Evolutionary conservation across 352 stramenopile species (phyloP).

Genomic region (Pythium dissotocum): DNA sequence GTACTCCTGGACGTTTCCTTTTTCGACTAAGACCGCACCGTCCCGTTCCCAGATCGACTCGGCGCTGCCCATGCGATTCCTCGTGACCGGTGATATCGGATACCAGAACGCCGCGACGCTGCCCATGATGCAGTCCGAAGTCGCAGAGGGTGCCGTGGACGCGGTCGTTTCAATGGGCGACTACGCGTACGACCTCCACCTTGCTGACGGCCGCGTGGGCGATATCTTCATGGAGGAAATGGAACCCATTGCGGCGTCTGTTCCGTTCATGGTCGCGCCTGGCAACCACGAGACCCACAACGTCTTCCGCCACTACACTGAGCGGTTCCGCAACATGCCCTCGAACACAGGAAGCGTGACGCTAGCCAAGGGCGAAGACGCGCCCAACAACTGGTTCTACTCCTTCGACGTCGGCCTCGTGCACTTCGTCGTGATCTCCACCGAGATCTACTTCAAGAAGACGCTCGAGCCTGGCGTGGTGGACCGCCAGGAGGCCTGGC

Average conservation of each 20-base stretch:
- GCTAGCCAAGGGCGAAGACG: constrained; percentile 44
- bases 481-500: constrained; percentile 63
- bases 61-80: constrained; percentile 55
- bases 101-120: constrained; percentile 88
- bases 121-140: constrained; percentile 87
- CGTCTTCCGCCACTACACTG: constrained; percentile 83
- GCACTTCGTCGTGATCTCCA: constrained; percentile 86
- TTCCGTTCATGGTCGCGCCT: constrained; percentile 90
- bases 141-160: constrained; percentile 73
- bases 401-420: constrained; percentile 86
- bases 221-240: constrained; percentile 92
- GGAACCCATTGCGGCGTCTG: constrained; percentile 73
- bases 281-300: constrained; percentile 92
- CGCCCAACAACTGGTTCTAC: constrained; percentile 91
- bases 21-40: constrained; percentile 72
- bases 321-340: constrained; percentile 86
- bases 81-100: constrained; percentile 88
- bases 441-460: constrained; percentile 89
- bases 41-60: constrained; percentile 30
- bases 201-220: constrained; percentile 73
- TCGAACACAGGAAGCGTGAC: constrained; percentile 64
- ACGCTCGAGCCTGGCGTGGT: constrained; percentile 49
- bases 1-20: constrained; percentile 84
- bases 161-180: constrained; percentile 86
- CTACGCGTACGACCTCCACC: constrained; percentile 89